A percentile compares a stretch with the other conserved stretches of the same genome.
Conservation (phyloP, 108 stramenopile species). For the Pseudonitzschia pungens region DNA sequence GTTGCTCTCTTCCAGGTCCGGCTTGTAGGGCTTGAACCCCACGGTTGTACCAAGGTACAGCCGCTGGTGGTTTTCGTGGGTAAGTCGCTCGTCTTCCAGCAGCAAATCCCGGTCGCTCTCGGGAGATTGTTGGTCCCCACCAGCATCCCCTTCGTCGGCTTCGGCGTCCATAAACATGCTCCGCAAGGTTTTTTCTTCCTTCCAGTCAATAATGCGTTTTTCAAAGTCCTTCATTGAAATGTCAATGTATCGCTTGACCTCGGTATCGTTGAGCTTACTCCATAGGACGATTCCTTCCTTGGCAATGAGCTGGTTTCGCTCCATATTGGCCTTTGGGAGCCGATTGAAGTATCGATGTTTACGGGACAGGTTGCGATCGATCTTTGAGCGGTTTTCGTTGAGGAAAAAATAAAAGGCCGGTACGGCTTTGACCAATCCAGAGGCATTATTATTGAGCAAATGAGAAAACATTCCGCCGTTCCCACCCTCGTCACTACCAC, state of each 20-base stretch:
- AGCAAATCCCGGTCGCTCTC: constrained; percentile 24
- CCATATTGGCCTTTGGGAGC: constrained; percentile 52
- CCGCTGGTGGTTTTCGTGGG: constrained; percentile 35
- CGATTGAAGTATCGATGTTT: constrained; percentile 64
- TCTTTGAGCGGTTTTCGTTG: constrained; percentile 59
- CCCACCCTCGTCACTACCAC: neutral
- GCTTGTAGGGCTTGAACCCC: constrained; percentile 51
- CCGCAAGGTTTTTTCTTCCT: constrained; percentile 75
- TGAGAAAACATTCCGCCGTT: neutral
- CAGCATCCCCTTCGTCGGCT: constrained; percentile 17
- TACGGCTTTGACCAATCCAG: constrained; percentile 28
- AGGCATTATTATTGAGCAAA: neutral
- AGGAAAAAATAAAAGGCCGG: constrained; percentile 59
- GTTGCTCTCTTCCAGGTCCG: constrained; percentile 44
- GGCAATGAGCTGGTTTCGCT: constrained; percentile 78
- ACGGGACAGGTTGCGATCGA: constrained; percentile 60
- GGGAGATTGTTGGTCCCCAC: neutral
- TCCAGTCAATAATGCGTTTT: constrained; percentile 72
- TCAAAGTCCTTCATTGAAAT: constrained; percentile 78
- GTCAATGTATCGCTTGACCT: constrained; percentile 57
- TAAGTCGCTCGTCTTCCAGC: constrained; percentile 36
- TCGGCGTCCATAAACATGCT: constrained; percentile 48
- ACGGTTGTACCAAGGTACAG: constrained; percentile 47
- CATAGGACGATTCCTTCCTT: constrained; percentile 73
- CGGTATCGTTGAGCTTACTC: constrained; percentile 46